phyloP scores from a whole-genome alignment of 31 red algal species.

The Porphyra umbilicalis region DNA sequence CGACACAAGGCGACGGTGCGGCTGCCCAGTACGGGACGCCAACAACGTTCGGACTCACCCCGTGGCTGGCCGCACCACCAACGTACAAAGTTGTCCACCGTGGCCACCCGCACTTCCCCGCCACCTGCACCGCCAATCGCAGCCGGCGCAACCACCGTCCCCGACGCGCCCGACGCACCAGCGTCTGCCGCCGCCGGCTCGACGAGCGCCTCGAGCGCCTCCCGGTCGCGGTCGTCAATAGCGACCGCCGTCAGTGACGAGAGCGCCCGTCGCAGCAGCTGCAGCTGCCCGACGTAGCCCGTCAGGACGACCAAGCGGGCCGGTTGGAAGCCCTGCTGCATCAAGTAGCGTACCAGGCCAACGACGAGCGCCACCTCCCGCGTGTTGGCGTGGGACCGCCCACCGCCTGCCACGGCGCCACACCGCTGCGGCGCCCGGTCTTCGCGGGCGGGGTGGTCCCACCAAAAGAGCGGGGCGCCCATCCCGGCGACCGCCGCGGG shows the following conservation, averaged over 20 bases:
- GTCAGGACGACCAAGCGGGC: constrained; percentile 47
- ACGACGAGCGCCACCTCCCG: constrained; percentile 32
- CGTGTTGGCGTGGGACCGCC: constrained; percentile 2
- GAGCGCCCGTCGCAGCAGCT: constrained; percentile 4
- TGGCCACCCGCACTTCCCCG: constrained; percentile 31
- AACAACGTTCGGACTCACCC: too few relatives aligned
- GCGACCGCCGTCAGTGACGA: constrained; percentile 2
- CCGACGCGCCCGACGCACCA: not conserved
- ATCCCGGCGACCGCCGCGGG: constrained; percentile 11
- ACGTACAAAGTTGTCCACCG: constrained; percentile 54
- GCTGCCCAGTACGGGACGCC: too few relatives aligned
- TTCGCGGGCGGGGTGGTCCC: constrained; percentile 14
- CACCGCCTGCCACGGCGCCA: not conserved
- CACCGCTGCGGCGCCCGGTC: not conserved
- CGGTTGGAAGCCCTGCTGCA: constrained; percentile 38
- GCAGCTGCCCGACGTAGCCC: constrained; percentile 54
- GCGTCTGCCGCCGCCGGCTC: not conserved
- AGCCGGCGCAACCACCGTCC: too few relatives aligned
- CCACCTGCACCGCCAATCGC: too few relatives aligned
- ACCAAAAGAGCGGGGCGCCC: constrained; percentile 9
- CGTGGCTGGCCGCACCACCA: too few relatives aligned
- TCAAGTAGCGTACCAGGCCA: constrained; percentile 26
- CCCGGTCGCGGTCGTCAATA: constrained; percentile 21
- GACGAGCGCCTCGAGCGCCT: not conserved
- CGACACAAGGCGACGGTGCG: too few relatives aligned